Evolutionary conservation across 1,284 basidiomycete species (phyloP), one percentile per base, ranked within the genome.

Genomic region (Cryptococcus floricola): DNA sequence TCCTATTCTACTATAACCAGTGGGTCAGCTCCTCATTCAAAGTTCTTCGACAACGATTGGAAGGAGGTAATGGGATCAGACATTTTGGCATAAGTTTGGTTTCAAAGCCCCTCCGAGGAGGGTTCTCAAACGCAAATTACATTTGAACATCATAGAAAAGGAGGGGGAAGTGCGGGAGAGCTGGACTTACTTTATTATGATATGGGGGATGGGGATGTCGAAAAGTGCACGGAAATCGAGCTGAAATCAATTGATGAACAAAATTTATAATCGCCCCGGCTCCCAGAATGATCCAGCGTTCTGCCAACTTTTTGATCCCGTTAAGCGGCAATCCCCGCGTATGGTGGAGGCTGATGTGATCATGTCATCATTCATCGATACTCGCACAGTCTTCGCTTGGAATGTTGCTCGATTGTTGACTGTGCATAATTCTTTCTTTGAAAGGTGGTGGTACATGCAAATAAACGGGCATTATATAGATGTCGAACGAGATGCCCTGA

Each of bases 121-220:
- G 58, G 50, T 48, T 46, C 58, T 68, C 73, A 75, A 75, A 75
- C 73, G 73, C 73, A 75, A 75, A 75, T 75, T 75, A 75, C 73
- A 66, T 62, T 34, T 66, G 63, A 66, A 62, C 71, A 75, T 73
- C 73, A 74, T 71, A 37, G 37, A 57, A 53, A 48, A 31, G 8
- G 48, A 45, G 39, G 5, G 25, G 18, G 8, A 19, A 9, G 19
- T 23, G 10, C 5, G 7, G 18, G 18, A 38, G 12, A 14, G n/a
- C 38, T 18, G 34, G n/a, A 18, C 28, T 39, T n/a, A 49, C 28
- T 18, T 9, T 37, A 19, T 16, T 38, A 39, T 13, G 2, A 18
- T 49, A 39, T 37, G 8, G 9, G 25, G 14, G 8, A 16, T 38
- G 19, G 5, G 2, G n/a, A 39, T 38, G 14, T 46, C 14, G 14